Evolutionary conservation across 495 filamentous ascomycete genomes (phyloP), one percentile per base, ranked within the genome.

Genomic region (Penicillium silybi): DNA sequence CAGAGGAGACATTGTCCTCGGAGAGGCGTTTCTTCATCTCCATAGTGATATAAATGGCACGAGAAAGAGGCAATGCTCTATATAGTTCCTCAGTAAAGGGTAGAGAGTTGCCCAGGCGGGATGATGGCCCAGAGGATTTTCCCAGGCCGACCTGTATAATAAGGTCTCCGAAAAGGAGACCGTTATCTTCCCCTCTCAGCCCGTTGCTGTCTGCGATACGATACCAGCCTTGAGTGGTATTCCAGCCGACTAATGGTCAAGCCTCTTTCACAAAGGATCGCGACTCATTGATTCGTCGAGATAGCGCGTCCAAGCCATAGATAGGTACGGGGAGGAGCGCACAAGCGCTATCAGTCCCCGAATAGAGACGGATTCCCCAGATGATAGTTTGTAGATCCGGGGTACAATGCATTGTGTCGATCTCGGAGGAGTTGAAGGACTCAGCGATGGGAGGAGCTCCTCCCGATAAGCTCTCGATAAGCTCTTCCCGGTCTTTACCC

Each of bases 1-100:
- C 60, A n/a, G 59, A 54, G 0, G 65, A 70, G 20, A 61, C 44
- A 48, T 64, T 60, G 50, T 67, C 65, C 13, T 61, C 42, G 16
- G 53, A 56, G 6, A 41, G 59, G 38, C n/a, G 18, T 45, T 65
- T 65, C 43, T 65, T 65, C n/a, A 22, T 19, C 16, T 66, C 63
- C 57, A 65, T 58, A 26, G 45, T 43, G 18, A 35, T 27, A 29
- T 26, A 38, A 27, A 48, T 45, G 25, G 34, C 5, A 19, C 22
- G n/a, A 20, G 44, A 27, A 8, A 15, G 7, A 41, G 19, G 6
- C 23, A 25, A 39, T 16, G 20, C 18, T 29, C 10, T n/a, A 9
- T 27, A n/a, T 6, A 26, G 15, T 26, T 10, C 20, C 6, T 22
- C 40, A 42, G 20, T 22, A 22, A 10, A 26, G 3, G 25, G 25